Percentiles rank a stretch among this genome's conserved stretches.
These are phyloP conservation scores for Boletus rubescentipes DNA, from an alignment of 768 basidiomycete species.

Conservation along the genomic window DNA sequence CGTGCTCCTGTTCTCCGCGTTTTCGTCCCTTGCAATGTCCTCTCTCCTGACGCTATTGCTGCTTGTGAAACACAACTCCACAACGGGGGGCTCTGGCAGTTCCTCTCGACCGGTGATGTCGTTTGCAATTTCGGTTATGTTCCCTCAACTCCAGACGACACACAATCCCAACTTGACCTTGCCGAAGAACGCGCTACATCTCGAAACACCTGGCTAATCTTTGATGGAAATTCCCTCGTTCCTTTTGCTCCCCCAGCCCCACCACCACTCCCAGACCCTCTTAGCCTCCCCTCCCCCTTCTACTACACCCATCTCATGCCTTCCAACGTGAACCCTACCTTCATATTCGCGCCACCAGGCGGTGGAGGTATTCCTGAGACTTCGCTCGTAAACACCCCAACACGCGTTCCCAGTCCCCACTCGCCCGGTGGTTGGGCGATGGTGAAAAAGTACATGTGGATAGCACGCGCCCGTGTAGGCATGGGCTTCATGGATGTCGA, in stretches of 20 bases:
- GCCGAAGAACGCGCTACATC: slow-evolving; percentile 19
- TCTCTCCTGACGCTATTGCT: slow-evolving; percentile 45
- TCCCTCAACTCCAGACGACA: slow-evolving; percentile 40
- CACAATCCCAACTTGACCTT: slow-evolving; percentile 21
- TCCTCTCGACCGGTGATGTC: slow-evolving; percentile 75
- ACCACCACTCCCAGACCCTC: slow-evolving; percentile 52
- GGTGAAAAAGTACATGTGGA: slow-evolving; percentile 67
- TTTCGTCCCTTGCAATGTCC: slow-evolving; percentile 66
- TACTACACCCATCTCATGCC: slow-evolving; percentile 72
- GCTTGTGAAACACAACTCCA: slow-evolving; percentile 69
- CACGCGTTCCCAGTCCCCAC: slow-evolving; percentile 55
- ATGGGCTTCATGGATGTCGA: slow-evolving; percentile 35
- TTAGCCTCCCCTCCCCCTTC: slow-evolving; percentile 70
- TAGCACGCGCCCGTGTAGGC: slow-evolving; percentile 47
- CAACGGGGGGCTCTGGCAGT: slow-evolving; percentile 66
- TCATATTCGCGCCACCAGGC: slow-evolving; percentile 28
- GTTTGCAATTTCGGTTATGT: slow-evolving; percentile 82
- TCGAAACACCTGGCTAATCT: slow-evolving; percentile 68
- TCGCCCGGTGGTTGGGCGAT: slow-evolving; percentile 58
- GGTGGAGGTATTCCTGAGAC: slow-evolving; percentile 44
- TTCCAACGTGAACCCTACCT: slow-evolving; percentile 25
- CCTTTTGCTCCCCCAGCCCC: slow-evolving; percentile 57
- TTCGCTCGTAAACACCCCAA: slow-evolving; percentile 38
- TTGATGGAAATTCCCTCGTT: slow-evolving; percentile 59
- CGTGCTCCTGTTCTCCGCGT: slow-evolving; percentile 75